A percentile compares a stretch with the other conserved stretches of the same genome.
These are phyloP conservation scores for Arthrobotrys sphaeroides DNA, from an alignment of 2,329 filamentous ascomycete species.

Conservation along the genomic window DNA sequence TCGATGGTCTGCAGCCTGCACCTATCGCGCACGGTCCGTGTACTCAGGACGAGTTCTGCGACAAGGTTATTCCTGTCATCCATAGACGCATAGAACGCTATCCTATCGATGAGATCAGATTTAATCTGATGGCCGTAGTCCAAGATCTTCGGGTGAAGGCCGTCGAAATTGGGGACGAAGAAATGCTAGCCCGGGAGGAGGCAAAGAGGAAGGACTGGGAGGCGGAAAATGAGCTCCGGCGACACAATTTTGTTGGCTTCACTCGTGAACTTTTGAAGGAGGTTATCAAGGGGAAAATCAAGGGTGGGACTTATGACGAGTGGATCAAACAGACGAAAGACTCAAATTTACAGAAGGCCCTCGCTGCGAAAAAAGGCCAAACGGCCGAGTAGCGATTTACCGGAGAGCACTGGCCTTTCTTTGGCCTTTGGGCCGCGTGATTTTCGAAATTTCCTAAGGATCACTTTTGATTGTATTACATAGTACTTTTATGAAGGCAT, in stretches of 20 bases:
- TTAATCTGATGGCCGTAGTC: conserved; percentile 94
- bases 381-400: conserved; percentile 39
- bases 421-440: neutral
- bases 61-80: conserved; percentile 85
- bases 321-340: conserved; percentile 76
- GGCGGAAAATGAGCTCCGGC: conserved; percentile 90
- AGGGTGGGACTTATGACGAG: conserved; percentile 71
- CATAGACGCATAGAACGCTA: conserved; percentile 85
- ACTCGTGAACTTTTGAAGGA: conserved; percentile 88
- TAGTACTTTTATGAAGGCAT: conserved; percentile 1
- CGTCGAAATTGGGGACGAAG: conserved; percentile 80
- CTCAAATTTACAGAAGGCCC: conserved; percentile 63
- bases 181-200: conserved; percentile 80
- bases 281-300: conserved; percentile 78
- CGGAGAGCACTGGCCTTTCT: neutral
- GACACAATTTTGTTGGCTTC: conserved; percentile 97
- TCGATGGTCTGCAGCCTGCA: conserved; percentile 91
- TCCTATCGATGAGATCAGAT: conserved; percentile 85
- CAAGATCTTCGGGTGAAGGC: conserved; percentile 81
- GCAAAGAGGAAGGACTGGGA: conserved; percentile 85
- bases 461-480: neutral
- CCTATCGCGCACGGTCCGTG: conserved; percentile 89
- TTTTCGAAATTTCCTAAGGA: no score
- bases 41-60: conserved; percentile 74
- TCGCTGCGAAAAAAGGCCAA: conserved; percentile 59